Evolutionary conservation across 805 yeast species (phyloP), one percentile per base, ranked within the genome.

Genomic region (Candida patagonica): DNA sequence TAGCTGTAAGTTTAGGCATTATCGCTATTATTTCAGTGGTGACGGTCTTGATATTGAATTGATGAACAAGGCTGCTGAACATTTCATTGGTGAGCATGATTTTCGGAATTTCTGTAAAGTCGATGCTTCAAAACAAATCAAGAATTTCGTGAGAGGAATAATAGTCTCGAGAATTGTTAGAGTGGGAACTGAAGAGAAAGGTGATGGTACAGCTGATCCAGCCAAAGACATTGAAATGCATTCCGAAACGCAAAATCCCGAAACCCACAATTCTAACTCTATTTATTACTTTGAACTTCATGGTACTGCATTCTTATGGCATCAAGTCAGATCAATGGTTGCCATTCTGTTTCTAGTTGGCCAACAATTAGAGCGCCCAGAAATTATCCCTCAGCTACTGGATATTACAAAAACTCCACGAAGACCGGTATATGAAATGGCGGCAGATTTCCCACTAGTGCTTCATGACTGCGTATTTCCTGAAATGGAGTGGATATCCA

Each of bases 231-330:
- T n/a, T n/a, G n/a, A n/a, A n/a, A n/a, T n/a, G n/a, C 39, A 44
- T 10, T 60, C 29, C 4, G 49, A 66, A 24, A 74, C 71, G 4
- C n/a, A n/a, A n/a, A n/a, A n/a, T n/a, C n/a, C n/a, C n/a, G n/a
- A n/a, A n/a, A n/a, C n/a, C n/a, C n/a, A n/a, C n/a, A n/a, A n/a
- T n/a, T n/a, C n/a, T n/a, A n/a, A n/a, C n/a, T n/a, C n/a, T n/a
- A 67, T 73, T 40, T 82, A 68, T 52, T 79, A 78, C 42, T 76
- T 89, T 57, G 87, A 86, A 55, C 63, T 92, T 39, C 68, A 73
- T 46, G 98, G 98, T 0, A 67, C 83, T 1, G 98, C 97, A 6
- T 92, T 92, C 51, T 62, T 92, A 41, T 92, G 97, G 97, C 97
- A 92, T 57, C 98, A 92, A 60, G 98, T 92, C 15, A 73, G 98